These are phyloP conservation scores for Suhomyces sp. DNA, from an alignment of 805 yeast species.

Conservation along the genomic window DNA sequence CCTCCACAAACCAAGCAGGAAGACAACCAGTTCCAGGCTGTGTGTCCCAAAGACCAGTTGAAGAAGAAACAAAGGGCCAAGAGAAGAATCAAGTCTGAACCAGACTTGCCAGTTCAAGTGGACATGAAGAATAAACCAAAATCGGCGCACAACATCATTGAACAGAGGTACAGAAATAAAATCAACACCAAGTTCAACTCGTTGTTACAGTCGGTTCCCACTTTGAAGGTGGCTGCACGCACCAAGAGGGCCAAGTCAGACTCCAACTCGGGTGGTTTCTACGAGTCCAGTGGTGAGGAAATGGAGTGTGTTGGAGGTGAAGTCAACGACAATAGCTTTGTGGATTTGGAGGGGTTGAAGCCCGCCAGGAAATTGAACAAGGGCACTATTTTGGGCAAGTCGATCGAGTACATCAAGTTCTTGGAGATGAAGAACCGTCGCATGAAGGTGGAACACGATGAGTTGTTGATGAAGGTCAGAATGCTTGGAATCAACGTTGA, in stretches of 20 bases:
- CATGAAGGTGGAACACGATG: constrained; percentile 52
- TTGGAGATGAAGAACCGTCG: constrained; percentile 58
- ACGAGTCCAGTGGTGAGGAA: constrained; percentile 8
- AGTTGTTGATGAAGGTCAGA: constrained; percentile 39
- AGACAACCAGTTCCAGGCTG: too few species aligned
- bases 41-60: too few species aligned
- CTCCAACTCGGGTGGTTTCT: constrained; percentile 13
- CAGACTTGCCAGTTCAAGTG: too few species aligned
- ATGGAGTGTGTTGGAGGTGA: constrained; percentile 5
- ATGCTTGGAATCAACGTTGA: constrained; percentile 30
- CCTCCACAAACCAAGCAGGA: too few species aligned
- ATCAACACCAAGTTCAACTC: constrained; percentile 42
- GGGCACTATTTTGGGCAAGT: constrained; percentile 74
- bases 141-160: constrained; percentile 42
- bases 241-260: constrained; percentile 12
- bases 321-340: constrained; percentile 4
- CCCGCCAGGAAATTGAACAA: constrained; percentile 77
- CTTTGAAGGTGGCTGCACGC: constrained; percentile 32
- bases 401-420: constrained; percentile 77
- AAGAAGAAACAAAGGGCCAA: too few species aligned
- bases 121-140: constrained; percentile 19
- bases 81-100: constrained; percentile 2
- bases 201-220: constrained; percentile 40
- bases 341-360: constrained; percentile 66
- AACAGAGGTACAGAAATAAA: constrained; percentile 44